Conservation (phyloP, 163 green algal species). For the Prototheca stagnorum region DNA sequence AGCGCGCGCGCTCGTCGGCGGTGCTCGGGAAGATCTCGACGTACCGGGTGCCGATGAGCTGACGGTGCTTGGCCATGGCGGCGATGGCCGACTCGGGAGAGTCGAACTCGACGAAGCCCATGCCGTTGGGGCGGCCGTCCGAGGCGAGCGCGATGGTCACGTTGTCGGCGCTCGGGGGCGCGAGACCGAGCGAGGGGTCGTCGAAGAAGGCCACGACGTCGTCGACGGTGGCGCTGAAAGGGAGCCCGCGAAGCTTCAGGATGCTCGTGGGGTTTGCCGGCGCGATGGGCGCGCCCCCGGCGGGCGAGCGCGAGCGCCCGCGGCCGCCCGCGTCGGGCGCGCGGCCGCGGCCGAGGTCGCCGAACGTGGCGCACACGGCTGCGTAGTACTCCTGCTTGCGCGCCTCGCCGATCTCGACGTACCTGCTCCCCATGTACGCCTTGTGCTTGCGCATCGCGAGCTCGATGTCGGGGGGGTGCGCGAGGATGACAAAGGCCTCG, state of each 20-base stretch:
- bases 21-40: constrained; percentile 67
- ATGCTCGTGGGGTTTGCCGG: constrained; percentile 14
- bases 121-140: constrained; percentile 46
- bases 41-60: constrained; percentile 67
- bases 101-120: constrained; percentile 73
- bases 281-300: neutral
- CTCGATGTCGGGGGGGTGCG: constrained; percentile 42
- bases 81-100: constrained; percentile 37
- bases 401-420: constrained; percentile 70
- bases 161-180: constrained; percentile 22
- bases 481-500: constrained; percentile 75
- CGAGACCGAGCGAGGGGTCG: constrained; percentile 30
- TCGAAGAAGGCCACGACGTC: constrained; percentile 73
- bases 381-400: constrained; percentile 46
- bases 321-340: neutral
- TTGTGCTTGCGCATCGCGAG: constrained; percentile 60
- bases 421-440: constrained; percentile 70
- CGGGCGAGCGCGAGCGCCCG: constrained; percentile 1
- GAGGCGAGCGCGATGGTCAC: constrained; percentile 32
- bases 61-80: constrained; percentile 61
- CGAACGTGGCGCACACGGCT: constrained; percentile 2
- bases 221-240: constrained; percentile 53
- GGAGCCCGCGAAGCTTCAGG: constrained; percentile 75
- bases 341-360: neutral
- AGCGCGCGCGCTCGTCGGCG: constrained; percentile 1